Evolutionary conservation across 176 grass and related monocot genomes (phyloP).

Genomic region (Aegilops tauschii): DNA sequence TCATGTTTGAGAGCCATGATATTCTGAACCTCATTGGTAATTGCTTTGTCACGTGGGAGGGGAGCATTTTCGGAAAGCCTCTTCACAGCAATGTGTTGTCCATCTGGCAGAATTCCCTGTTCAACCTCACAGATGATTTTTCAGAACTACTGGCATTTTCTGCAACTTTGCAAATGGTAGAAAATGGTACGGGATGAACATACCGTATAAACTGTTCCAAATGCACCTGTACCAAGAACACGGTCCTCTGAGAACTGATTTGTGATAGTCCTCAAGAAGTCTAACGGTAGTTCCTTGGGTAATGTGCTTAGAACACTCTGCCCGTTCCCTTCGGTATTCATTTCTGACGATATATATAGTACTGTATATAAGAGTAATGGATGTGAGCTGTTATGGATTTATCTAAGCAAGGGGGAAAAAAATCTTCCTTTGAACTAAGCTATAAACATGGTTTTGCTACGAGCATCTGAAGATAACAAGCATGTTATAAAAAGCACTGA

Average conservation of each 20-base stretch:
- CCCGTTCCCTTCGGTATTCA: background rate
- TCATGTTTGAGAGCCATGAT: slow-evolving; percentile 10
- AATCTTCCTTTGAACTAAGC: no score
- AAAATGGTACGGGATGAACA: background rate
- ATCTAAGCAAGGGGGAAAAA: no score
- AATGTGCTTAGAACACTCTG: slow-evolving; percentile 8
- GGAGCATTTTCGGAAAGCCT: background rate
- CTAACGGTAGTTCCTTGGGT: background rate
- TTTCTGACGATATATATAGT: background rate
- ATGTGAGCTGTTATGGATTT: background rate
- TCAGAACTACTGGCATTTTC: background rate
- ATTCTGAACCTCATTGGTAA: slow-evolving; percentile 23
- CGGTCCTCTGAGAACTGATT: background rate
- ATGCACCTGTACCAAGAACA: slow-evolving; percentile 22
- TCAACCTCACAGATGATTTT: background rate
- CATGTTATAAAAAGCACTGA: background rate
- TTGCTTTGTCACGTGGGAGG: background rate
- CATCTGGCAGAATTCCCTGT: slow-evolving; percentile 18
- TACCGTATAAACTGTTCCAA: slow-evolving; percentile 43
- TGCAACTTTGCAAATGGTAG: background rate
- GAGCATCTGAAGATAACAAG: background rate
- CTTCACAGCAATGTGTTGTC: slow-evolving; percentile 17
- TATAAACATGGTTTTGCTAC: background rate
- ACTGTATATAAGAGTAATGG: background rate
- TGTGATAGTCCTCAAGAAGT: slow-evolving; percentile 17